Evolutionary conservation across 2,329 filamentous ascomycete genomes (phyloP).

Genomic region (Diaporthe velutina): DNA sequence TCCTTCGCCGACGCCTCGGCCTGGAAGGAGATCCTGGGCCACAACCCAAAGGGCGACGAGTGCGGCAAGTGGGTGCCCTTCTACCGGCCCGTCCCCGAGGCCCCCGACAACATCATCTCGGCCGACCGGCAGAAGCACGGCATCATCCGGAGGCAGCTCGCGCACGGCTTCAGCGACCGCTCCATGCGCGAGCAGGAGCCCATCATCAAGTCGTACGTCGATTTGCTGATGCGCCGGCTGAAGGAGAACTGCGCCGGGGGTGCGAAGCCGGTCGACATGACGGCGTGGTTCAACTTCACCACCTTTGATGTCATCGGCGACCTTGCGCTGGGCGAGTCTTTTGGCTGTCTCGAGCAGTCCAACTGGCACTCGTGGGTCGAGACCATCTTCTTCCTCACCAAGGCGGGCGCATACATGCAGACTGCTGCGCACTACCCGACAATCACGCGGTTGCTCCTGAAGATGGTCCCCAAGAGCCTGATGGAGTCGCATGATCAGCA

Average conservation of each 20-base stretch:
- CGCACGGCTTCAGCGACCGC: constrained; percentile 35
- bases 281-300: constrained; percentile 36
- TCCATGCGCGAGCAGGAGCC: constrained; percentile 36
- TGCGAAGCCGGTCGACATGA: constrained; percentile 4
- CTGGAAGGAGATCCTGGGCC: constrained; percentile 52
- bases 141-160: constrained; percentile 28
- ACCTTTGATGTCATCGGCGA: constrained; percentile 37
- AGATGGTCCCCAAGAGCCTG: constrained; percentile 16
- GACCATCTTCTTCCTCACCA: constrained; percentile 35
- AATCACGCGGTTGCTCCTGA: neutral
- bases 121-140: constrained; percentile 36
- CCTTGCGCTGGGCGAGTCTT: constrained; percentile 36
- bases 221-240: constrained; percentile 31
- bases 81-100: neutral
- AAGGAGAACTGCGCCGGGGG: constrained; percentile 28
- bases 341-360: constrained; percentile 33
- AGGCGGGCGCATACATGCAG: constrained; percentile 5
- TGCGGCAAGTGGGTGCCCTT: constrained; percentile 27
- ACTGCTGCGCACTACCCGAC: constrained; percentile 10
- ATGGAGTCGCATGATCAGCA: constrained; percentile 18
- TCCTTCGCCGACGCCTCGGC: constrained; percentile 50
- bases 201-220: constrained; percentile 35
- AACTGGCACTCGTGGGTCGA: constrained; percentile 37
- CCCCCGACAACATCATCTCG: constrained; percentile 25
- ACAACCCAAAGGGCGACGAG: constrained; percentile 32